A percentile compares a stretch with the other conserved stretches of the same genome.
Evolutionary conservation across 1,284 basidiomycete genomes (phyloP).

Genomic region (Ceratorhiza oryzae-sativae): DNA sequence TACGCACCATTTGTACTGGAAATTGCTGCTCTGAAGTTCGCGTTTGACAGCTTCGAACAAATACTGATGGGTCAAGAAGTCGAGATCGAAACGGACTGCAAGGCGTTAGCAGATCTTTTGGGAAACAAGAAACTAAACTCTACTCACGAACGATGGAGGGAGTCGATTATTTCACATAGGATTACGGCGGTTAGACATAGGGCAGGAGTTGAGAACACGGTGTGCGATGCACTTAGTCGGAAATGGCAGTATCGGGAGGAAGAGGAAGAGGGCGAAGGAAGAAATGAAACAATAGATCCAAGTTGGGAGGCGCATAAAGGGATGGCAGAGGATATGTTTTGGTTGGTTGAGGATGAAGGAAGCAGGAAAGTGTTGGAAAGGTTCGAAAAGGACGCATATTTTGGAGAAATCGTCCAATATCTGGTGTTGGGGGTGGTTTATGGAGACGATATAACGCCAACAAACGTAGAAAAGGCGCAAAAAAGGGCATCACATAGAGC

Average conservation of each 20-base stretch:
- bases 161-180: conserved; percentile 27
- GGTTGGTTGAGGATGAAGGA: neutral
- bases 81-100: conserved; percentile 45
- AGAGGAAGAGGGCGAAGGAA: conserved; percentile 49
- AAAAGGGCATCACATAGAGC: conserved; percentile 23
- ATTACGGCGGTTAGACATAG: conserved; percentile 39
- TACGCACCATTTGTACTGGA: conserved; percentile 44
- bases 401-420: conserved; percentile 6
- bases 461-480: neutral
- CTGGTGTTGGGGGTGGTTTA: neutral
- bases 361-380: neutral
- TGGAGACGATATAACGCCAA: neutral
- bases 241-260: conserved; percentile 50
- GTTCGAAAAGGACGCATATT: neutral
- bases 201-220: conserved; percentile 39
- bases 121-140: conserved; percentile 29
- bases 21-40: conserved; percentile 3
- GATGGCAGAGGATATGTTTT: neutral
- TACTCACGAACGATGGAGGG: conserved; percentile 39
- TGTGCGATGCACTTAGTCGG: conserved; percentile 48
- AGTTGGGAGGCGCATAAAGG: conserved; percentile 17
- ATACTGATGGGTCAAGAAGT: conserved; percentile 38
- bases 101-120: conserved; percentile 40
- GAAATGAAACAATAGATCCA: neutral
- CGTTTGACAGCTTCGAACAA: conserved; percentile 42